A percentile compares a stretch with the other conserved stretches of the same genome.
Evolutionary conservation across 1,139 yeast species (phyloP).

Genomic region (Nakaseomyces bracarensis): DNA sequence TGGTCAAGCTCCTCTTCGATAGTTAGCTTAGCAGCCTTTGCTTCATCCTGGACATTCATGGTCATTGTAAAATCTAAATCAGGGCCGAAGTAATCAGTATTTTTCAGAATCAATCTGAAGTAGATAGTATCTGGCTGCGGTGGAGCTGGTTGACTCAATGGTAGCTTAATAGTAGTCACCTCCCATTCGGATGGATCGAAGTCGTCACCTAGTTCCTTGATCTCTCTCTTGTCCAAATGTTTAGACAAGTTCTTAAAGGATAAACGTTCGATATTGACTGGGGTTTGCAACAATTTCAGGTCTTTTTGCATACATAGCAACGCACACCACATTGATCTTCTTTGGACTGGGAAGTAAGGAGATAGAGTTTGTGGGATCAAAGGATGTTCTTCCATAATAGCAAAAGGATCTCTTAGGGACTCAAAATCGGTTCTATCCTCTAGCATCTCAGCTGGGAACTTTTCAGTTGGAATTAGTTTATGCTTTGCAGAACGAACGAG

Average conservation of each 20-base stretch:
- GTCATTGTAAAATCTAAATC: constrained; percentile 62
- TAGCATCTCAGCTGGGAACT: constrained; percentile 34
- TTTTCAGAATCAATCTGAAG: constrained; percentile 57
- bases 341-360: constrained; percentile 63
- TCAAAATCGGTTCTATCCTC: constrained; percentile 53
- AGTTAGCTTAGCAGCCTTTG: constrained; percentile 33
- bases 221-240: constrained; percentile 25
- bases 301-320: constrained; percentile 66
- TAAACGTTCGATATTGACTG: constrained; percentile 42
- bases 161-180: constrained; percentile 67
- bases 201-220: constrained; percentile 23
- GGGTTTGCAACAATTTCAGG: constrained; percentile 65
- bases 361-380: constrained; percentile 53
- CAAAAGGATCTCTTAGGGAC: constrained; percentile 62
- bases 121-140: constrained; percentile 50
- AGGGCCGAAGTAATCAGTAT: constrained; percentile 60
- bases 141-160: constrained; percentile 66
- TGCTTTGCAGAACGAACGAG: constrained; percentile 63
- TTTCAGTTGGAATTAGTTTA: constrained; percentile 33
- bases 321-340: constrained; percentile 56
- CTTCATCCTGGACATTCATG: constrained; percentile 45
- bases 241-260: constrained; percentile 25
- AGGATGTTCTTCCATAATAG: constrained; percentile 59
- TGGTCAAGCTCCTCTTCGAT: constrained; percentile 15
- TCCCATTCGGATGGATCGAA: constrained; percentile 41